Evolutionary conservation across 805 yeast species (phyloP).

Genomic region (Candida fluviatilis): DNA sequence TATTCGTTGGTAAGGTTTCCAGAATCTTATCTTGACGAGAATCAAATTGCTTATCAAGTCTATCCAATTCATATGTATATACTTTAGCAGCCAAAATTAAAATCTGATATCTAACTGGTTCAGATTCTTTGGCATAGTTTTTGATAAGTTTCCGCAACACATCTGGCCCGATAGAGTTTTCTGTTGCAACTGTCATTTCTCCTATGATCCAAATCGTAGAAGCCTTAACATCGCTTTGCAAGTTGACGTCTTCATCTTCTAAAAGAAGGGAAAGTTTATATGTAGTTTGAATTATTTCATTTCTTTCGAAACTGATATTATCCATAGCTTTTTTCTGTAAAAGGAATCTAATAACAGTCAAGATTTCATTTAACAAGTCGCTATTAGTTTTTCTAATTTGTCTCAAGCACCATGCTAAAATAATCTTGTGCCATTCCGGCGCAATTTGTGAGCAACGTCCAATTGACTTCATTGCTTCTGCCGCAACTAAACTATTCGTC

Average conservation of each 20-base stretch:
- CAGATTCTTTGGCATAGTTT: conserved; percentile 50
- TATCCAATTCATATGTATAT: conserved; percentile 51
- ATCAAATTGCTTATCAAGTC: conserved; percentile 21
- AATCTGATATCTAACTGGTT: conserved; percentile 64
- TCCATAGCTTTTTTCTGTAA: conserved; percentile 47
- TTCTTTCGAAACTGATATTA: conserved; percentile 10
- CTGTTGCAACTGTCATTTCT: conserved; percentile 51
- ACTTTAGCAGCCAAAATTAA: conserved; percentile 73
- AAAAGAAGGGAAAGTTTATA: conserved; percentile 41
- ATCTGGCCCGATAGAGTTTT: conserved; percentile 62
- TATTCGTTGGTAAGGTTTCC: conserved; percentile 11
- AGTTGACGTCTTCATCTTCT: conserved; percentile 14
- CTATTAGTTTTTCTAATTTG: conserved; percentile 36
- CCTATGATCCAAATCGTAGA: conserved; percentile 91
- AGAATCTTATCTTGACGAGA: conserved; percentile 11
- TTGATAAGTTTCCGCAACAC: conserved; percentile 57
- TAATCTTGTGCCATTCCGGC: conserved; percentile 45
- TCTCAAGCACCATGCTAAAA: conserved; percentile 61
- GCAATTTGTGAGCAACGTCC: conserved; percentile 54
- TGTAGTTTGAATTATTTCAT: conserved; percentile 50
- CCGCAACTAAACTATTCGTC: conserved; percentile 17
- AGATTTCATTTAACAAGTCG: conserved; percentile 53
- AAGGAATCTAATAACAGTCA: conserved; percentile 68
- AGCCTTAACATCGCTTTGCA: conserved; percentile 59
- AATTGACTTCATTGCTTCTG: conserved; percentile 56